Evolutionary conservation across 306 rosid species (phyloP), one percentile per base, ranked within the genome.

Genomic region (Cucumis cinereus): DNA sequence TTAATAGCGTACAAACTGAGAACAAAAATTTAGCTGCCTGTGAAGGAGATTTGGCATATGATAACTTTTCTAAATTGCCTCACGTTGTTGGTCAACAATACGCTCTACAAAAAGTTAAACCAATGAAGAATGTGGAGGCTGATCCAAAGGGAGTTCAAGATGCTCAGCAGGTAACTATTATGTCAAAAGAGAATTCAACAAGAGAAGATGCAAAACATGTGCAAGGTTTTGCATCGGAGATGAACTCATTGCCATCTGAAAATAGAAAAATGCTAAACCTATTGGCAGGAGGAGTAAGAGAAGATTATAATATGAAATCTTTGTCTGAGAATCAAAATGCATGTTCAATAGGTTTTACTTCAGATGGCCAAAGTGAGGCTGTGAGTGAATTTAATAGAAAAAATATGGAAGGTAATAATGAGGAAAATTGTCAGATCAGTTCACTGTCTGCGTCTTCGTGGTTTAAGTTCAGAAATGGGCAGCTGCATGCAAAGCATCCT

Each of bases 391-490:
- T 67, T 72, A 54, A 62, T 75, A 74, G 82, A 59, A 79, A 53
- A 49, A 77, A 64, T 84, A 67, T 53, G 76, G 77, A 50, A 66
- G 64, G 73, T 24, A 64, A 36, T 76, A 58, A 69, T 45, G 80
- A 35, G 6, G 87, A 80, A 84, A 72, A 75, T 77, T 70, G 84
- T 64, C 75, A 28, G 76, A 61, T 53, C 45, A 82, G 78, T 75
- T 26, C 77, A 28, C 49, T n/a, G 11, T 59, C 64, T 74, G 85
- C 64, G 62, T 69, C 88, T 24, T 76, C 82, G 68, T 84, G 82
- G 90, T 82, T 78, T 63, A 82, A 87, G 72, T 74, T 76, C 19
- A 82, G 79, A 80, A 84, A 84, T 68, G 88, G 83, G 76, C 88
- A 68, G 67, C 64, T 75, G 70, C 53, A 60, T 66, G 63, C 79